phyloP scores from a whole-genome alignment of 2,329 filamentous ascomycete species.

The Proliferodiscus dingleyae region DNA sequence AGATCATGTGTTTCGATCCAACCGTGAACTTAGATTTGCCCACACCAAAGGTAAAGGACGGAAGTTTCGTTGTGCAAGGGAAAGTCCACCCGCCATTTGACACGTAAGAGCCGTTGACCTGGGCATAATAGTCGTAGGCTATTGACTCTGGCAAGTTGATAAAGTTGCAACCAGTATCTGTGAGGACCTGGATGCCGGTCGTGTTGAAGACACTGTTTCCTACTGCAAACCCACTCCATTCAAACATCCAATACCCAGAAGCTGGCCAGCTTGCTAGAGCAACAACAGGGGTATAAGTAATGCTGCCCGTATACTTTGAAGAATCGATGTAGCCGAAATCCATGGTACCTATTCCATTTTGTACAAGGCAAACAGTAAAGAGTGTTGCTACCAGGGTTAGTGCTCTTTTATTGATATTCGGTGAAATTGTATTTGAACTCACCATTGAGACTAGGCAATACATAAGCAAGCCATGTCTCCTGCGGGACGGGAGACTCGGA shows the following conservation, averaged over 20 bases:
- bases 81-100: constrained; percentile 30
- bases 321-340: constrained; percentile 51
- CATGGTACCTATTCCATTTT: constrained; percentile 41
- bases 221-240: constrained; percentile 43
- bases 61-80: constrained; percentile 28
- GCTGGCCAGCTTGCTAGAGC: constrained; percentile 37
- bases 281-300: constrained; percentile 42
- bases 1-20: constrained; percentile 32
- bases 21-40: constrained; percentile 27
- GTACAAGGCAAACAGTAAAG: constrained; percentile 49
- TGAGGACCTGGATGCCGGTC: constrained; percentile 25
- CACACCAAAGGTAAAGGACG: constrained; percentile 31
- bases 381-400: constrained; percentile 34
- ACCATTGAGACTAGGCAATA: constrained; percentile 10
- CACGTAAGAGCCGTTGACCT: constrained; percentile 28
- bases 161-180: constrained; percentile 36
- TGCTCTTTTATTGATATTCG: background rate
- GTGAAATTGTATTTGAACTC: background rate
- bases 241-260: constrained; percentile 49
- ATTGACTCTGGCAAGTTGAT: constrained; percentile 30
- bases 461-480: constrained; percentile 17
- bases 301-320: constrained; percentile 45
- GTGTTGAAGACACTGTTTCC: constrained; percentile 44
- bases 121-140: constrained; percentile 31
- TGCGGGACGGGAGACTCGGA: constrained; percentile 17